Evolutionary conservation across 306 rosid species (phyloP).

Genomic region (Elaeagnus macrophylla): DNA sequence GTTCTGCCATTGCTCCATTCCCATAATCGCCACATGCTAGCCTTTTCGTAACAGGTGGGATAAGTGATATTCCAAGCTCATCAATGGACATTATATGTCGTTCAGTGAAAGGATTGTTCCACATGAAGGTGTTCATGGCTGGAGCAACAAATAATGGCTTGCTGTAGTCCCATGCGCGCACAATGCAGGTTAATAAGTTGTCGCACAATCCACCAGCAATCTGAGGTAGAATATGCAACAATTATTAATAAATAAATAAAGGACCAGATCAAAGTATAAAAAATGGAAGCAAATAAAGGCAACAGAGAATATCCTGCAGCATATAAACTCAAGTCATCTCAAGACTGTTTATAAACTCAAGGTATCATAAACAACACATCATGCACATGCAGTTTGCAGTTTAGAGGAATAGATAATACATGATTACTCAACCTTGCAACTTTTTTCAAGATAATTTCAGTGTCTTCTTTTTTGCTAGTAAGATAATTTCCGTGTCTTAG

Average conservation of each 20-base stretch:
- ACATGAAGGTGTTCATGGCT: slow-evolving; percentile 65
- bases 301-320: not conserved
- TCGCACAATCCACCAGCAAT: slow-evolving; percentile 77
- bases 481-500: no score
- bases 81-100: slow-evolving; percentile 43
- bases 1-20: slow-evolving; percentile 98
- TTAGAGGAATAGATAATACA: no score
- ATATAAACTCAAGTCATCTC: no score
- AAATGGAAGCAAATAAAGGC: not conserved
- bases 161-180: slow-evolving; percentile 78
- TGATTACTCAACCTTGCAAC: no score
- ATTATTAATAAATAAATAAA: not conserved
- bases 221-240: slow-evolving; percentile 29
- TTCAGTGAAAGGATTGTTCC: slow-evolving; percentile 72
- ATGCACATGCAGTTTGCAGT: no score
- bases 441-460: no score
- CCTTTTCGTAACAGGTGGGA: slow-evolving; percentile 66
- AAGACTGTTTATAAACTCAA: no score
- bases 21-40: slow-evolving; percentile 84
- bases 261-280: not conserved
- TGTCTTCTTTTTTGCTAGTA: no score
- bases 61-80: slow-evolving; percentile 63
- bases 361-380: no score
- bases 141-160: slow-evolving; percentile 79
- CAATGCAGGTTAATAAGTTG: slow-evolving; percentile 66